Conservation (phyloP, 2,329 filamentous ascomycete species). For the Arthrobotrys musiformis region DNA sequence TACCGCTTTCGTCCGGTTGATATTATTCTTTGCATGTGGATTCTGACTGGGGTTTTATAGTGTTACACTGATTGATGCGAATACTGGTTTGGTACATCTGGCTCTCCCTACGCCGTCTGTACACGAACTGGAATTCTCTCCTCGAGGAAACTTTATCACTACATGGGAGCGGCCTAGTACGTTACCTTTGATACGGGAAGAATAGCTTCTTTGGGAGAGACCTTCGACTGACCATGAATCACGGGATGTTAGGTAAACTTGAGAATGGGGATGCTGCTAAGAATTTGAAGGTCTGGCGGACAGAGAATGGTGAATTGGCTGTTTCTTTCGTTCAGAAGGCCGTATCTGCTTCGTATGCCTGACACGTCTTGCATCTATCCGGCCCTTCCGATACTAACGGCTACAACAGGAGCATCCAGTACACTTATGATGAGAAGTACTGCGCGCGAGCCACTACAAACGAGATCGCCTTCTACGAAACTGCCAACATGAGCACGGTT, state of each 20-base stretch:
- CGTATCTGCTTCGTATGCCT: constrained; percentile 80
- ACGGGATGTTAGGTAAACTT: constrained; percentile 74
- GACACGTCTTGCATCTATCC: not conserved
- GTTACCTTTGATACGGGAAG: constrained; percentile 22
- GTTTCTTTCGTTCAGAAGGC: constrained; percentile 96
- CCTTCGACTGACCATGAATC: not conserved
- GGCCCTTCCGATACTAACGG: constrained; percentile 4
- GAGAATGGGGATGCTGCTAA: constrained; percentile 91
- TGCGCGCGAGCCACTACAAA: constrained; percentile 95
- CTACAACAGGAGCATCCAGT: constrained; percentile 77
- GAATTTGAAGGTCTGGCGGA: constrained; percentile 97
- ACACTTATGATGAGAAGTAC: constrained; percentile 90
- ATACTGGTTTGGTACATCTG: constrained; percentile 77
- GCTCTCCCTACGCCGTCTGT: constrained; percentile 83
- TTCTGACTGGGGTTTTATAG: constrained; percentile 62
- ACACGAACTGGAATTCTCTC: constrained; percentile 94
- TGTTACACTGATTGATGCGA: constrained; percentile 85
- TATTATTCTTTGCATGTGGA: constrained; percentile 10
- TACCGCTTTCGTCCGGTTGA: not conserved
- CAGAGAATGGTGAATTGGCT: constrained; percentile 74
- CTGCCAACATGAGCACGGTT: constrained; percentile 81
- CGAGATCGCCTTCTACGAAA: constrained; percentile 96
- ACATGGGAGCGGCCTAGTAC: constrained; percentile 86
- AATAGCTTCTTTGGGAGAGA: not conserved
- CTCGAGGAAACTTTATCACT: constrained; percentile 88